A percentile compares a stretch with the other conserved stretches of the same genome.
These are phyloP conservation scores for Wickerhamomyces bisporus DNA, from an alignment of 805 yeast species.

Conservation along the genomic window DNA sequence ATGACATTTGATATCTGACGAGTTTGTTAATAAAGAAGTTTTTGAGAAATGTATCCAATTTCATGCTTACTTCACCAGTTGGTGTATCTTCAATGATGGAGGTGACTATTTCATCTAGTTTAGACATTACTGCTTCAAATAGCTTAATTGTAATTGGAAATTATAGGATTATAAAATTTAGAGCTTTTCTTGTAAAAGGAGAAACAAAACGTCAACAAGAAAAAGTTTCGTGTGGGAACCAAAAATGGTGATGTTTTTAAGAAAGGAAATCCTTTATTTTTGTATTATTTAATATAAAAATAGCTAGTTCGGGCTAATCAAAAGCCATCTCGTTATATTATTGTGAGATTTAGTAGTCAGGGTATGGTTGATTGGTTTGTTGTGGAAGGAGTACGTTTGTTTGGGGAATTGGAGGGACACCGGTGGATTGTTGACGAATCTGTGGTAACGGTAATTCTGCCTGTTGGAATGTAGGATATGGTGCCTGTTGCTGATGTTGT, in stretches of 20 bases:
- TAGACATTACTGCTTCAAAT: conserved; percentile 6
- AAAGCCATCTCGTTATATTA: too few relatives aligned
- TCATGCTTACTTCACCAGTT: conserved; percentile 47
- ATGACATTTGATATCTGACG: conserved; percentile 26
- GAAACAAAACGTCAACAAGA: too few relatives aligned
- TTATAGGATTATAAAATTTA: too few relatives aligned
- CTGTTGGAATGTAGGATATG: conserved; percentile 3
- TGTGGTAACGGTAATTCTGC: conserved; percentile 2
- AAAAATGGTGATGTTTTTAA: too few relatives aligned
- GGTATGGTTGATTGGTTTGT: neutral
- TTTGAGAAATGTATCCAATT: too few relatives aligned
- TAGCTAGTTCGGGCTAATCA: too few relatives aligned
- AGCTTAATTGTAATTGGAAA: neutral
- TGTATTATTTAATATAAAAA: too few relatives aligned
- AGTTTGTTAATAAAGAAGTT: too few relatives aligned
- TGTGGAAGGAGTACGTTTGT: conserved; percentile 1
- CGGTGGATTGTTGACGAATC: neutral
- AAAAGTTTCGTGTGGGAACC: too few relatives aligned
- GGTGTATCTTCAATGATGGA: conserved; percentile 46
- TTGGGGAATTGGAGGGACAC: conserved; percentile 8
- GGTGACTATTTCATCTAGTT: conserved; percentile 8
- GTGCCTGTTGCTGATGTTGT: conserved; percentile 5
- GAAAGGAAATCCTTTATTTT: too few relatives aligned
- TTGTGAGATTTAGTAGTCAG: neutral
- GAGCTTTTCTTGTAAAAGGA: too few relatives aligned